Evolutionary conservation across 441 rosid genomes (phyloP), one percentile per base, ranked within the genome.

Genomic region (Adansonia rubrostipa): DNA sequence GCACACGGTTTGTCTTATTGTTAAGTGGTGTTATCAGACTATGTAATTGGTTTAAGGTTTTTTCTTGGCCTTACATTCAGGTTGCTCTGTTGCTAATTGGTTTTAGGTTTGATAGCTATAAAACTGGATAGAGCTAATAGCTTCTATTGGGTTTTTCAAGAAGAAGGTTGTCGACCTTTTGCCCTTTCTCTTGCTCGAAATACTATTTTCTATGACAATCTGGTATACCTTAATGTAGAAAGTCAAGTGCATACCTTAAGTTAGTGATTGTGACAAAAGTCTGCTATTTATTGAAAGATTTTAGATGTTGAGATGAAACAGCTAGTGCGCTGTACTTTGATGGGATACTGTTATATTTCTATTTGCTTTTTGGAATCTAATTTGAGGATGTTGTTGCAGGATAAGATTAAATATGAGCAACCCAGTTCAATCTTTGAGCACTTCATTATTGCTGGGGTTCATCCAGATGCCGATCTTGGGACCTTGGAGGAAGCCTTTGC

Each of bases 381-480:
- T 71, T 13, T 19, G 51, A 56, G 77, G 69, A 54, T 82, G 76
- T 83, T 79, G 60, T 75, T 85, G 84, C 80, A 96, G 99, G 98
- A 89, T 78, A 84, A 84, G 61, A 82, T 83, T 33, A 91, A 88
- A 80, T 86, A 82, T 63, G 87, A 86, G 93, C 96, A 90, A 82
- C 95, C 98, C 11, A 87, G 86, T 28, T 85, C 96, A 54, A 86
- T 96, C 22, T 96, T 93, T 82, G 99, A 96, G 85, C 97, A 96
- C 85, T 92, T 96, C 77, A 84, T 94, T 82, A 83, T 96, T 61
- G 92, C 83, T 77, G 99, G 99, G 79, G 93, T 94, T 87, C 92
- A 88, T 78, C 98, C 97, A 42, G 91, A 90, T 79, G 84, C 96
- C 28, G 86, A 94, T 89, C 88, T 96, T 60, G 92, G 85, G 74